A percentile compares a stretch with the other conserved stretches of the same genome.
These are phyloP conservation scores for Grigorovia transvaalensis DNA, from an alignment of 805 yeast genomes.

Conservation along the genomic window DNA sequence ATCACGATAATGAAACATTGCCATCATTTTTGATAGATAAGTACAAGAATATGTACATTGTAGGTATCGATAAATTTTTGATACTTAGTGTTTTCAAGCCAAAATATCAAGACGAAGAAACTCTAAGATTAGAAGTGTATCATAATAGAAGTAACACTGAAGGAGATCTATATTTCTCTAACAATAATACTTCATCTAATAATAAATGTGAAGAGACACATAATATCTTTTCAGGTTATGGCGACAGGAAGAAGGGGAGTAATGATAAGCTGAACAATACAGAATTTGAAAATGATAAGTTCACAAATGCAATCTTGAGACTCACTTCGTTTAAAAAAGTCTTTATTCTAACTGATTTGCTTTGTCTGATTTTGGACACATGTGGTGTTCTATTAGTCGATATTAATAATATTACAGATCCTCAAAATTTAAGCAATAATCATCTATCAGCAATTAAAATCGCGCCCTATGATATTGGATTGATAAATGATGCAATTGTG, in stretches of 20 bases:
- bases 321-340: slow-evolving; percentile 18
- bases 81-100: slow-evolving; percentile 17
- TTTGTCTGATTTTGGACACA: slow-evolving; percentile 15
- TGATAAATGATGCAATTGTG: slow-evolving; percentile 17
- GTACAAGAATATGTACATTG: slow-evolving; percentile 17
- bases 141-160: not conserved
- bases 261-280: too few relatives aligned
- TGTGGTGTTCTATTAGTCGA: slow-evolving; percentile 18
- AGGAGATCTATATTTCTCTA: not conserved
- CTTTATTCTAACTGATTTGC: slow-evolving; percentile 15
- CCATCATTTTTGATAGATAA: slow-evolving; percentile 18
- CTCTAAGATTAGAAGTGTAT: slow-evolving; percentile 11
- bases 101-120: slow-evolving; percentile 14
- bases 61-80: slow-evolving; percentile 15
- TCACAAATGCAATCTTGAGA: not conserved
- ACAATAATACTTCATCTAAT: not conserved
- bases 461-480: slow-evolving; percentile 15
- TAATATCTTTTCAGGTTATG: too few relatives aligned
- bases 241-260: too few relatives aligned
- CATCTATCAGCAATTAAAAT: slow-evolving; percentile 9
- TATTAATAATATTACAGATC: slow-evolving; percentile 8
- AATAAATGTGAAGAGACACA: too few relatives aligned
- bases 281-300: not conserved
- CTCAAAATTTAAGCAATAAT: slow-evolving; percentile 4
- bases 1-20: slow-evolving; percentile 3